Base-by-base conservation (phyloP, 129 eudicot species). In the Centella asiatica region DNA sequence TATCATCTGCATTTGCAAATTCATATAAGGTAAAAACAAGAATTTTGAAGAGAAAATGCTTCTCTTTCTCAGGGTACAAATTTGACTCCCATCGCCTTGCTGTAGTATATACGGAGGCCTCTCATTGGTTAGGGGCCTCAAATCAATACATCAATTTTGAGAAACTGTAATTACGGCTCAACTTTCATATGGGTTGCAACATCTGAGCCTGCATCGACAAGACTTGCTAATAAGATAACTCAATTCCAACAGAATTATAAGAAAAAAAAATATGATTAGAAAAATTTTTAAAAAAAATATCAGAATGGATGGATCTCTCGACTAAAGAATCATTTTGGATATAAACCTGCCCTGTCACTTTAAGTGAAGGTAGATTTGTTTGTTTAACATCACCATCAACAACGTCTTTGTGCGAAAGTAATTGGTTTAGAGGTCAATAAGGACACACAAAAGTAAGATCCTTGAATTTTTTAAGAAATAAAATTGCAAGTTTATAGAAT, bases 51-150 rank as follows among this genome's bases (percentile, higher is more conserved):
- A 64, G 67, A 76, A 24, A 32, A 57, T 58, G 33, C 27, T 45
- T 46, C 64, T 57, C 62, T 42, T 68, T 33, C 48, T 52, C 42
- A 13, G 60, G 62, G 40, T 53, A 47, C 58, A 28, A 57, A 3
- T 62, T 64, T 42, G 19, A 20, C 45, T 44, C 39, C 32, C 57
- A 46, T 23, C 44, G 67, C 66, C 73, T 48, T 69, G 74, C 77
- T 60, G 66, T 76, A 52, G 64, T 83, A 81, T 80, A 80, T 83
- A 86, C 95, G 83, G 78, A 79, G 72, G 80, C 84, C 78, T 69
- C 79, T 76, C 86, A 70, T 12, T 57, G 44, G 66, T 66, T 36
- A 22, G 79, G 74, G 79, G 86, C 82, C 77, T 83, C 84, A 63
- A 72, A 63, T 65, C 40, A 77, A 63, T 70, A 54, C 36, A 55